Evolutionary conservation across 192 early-diverging fungal species (phyloP), one percentile per base, ranked within the genome.

Genomic region (Backusella macrospora): DNA sequence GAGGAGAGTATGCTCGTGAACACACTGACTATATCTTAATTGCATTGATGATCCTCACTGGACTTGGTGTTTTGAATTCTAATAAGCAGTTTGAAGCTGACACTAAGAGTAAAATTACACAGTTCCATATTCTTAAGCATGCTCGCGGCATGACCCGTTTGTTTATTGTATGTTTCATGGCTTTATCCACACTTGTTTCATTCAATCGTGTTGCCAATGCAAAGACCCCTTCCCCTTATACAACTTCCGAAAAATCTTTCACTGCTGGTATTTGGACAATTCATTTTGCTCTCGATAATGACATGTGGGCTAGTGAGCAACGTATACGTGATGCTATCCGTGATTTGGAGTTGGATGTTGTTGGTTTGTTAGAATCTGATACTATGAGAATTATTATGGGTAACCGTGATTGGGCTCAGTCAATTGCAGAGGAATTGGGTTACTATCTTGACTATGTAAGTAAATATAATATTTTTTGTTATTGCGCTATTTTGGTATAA

Each of bases 231-330:
- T 65, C 62, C 52, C 91, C 93, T 15, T 77, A 86, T 68, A 89
- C 85, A 65, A 84, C 87, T 12, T 86, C 89, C 40, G 83, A 91
- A 71, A 89, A 90, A 49, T 71, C 88, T 55, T 80, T 94, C 44
- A 94, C 93, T 15, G 88, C 89, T 40, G 92, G 84, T 66, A 94
- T 94, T 73, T 94, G 93, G 93, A 94, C 93, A 3, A 90, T 94
- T 76, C 93, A 94, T 82, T 94, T 94, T 80, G 92, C 89, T 39
- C 82, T 94, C 46, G 93, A 94, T 82, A 92, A 94, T 77, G 90
- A 93, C 79, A 93, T 93, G 92, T 94, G 90, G 90, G 87, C 88
- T 73, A 90, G 89, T 67, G 91, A 93, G 67, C 72, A 85, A 45
- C 85, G 90, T 39, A 93, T 94, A 81, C 86, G 88, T 40, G 88